A percentile compares a stretch with the other conserved stretches of the same genome.
phyloP scores from a whole-genome alignment of 1,284 basidiomycete species.

The Stygiomarasmius scandens region DNA sequence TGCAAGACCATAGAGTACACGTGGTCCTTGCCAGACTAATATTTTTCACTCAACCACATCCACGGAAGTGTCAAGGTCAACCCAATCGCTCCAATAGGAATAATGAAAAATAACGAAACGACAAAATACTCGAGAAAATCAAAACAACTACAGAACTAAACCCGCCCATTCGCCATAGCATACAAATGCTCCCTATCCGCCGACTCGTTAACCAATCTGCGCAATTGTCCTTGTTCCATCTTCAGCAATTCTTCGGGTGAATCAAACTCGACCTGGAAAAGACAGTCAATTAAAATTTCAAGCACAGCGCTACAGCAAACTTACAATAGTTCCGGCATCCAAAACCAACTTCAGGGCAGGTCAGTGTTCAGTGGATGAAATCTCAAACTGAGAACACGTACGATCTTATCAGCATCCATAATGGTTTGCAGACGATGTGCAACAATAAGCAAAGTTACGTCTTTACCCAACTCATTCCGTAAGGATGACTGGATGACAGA shows the following conservation, averaged over 20 bases:
- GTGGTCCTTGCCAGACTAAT: too few relatives aligned
- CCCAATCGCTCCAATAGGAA: too few relatives aligned
- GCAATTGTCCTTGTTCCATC: slow-evolving; percentile 45
- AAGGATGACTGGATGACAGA: slow-evolving; percentile 12
- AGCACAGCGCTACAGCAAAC: not conserved
- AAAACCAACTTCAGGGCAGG: slow-evolving; percentile 12
- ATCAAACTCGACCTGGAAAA: slow-evolving; percentile 41
- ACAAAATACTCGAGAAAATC: too few relatives aligned
- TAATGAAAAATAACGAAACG: too few relatives aligned
- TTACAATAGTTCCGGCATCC: slow-evolving; percentile 15
- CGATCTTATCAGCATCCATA: slow-evolving; percentile 15
- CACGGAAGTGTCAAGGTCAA: too few relatives aligned
- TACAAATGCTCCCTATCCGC: slow-evolving; percentile 38
- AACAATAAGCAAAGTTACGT: slow-evolving; percentile 13
- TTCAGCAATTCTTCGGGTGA: slow-evolving; percentile 53
- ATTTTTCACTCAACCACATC: too few relatives aligned
- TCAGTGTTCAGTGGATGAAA: not conserved
- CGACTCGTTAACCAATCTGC: slow-evolving; percentile 49
- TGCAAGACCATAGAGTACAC: too few relatives aligned
- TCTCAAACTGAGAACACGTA: not conserved
- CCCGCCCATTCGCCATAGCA: slow-evolving; percentile 16
- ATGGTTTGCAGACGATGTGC: slow-evolving; percentile 16
- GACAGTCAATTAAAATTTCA: not conserved
- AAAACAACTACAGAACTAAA: not conserved
- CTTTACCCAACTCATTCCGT: slow-evolving; percentile 9